Evolutionary conservation across 2,329 filamentous ascomycete genomes (phyloP), one percentile per base, ranked within the genome.

Genomic region (Mycogone perniciosa): DNA sequence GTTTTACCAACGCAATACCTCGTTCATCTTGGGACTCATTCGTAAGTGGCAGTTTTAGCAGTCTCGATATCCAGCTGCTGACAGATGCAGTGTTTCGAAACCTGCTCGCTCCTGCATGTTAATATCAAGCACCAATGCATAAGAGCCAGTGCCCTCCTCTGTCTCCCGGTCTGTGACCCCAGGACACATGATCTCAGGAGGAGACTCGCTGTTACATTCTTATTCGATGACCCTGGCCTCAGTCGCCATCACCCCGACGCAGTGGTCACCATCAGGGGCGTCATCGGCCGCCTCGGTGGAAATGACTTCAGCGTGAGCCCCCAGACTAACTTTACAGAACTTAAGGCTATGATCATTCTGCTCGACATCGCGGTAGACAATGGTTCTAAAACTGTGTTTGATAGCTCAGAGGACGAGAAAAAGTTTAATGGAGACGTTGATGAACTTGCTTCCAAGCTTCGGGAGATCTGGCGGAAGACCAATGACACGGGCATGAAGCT

Each of bases 281-380:
- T 81, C 31, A 71, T 73, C 48, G 56, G 70, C n/a, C 72, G 73
- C 9, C 69, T 85, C 7, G 60, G 67, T 9, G 60, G 66, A 5
- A 66, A 72, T 1, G 71, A 76, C 27, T 86, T 86, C 59, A 62
- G 66, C 26, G 70, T 85, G 56, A 73, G 66, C 4, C 70, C 71
- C 11, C 59, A 73, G 31, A 87, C 84, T 0, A 72, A 96, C 66
- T 96, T 88, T 66, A 71, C 74, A 11, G 75, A 84, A 49, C 76
- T 96, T 1, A 74, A 76, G 33, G 82, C 86, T 2, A 74, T 82
- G 11, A 73, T 88, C 4, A 69, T 76, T 3, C 77, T 95, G 20
- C 77, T 96, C 5, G 85, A 93, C 61, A 79, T 89, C 37, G 85
- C 82, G 11, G 74, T 96, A 46, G 88, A 89, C 53, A 80, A 85